Evolutionary conservation across 2,329 filamentous ascomycete species (phyloP), one percentile per base, ranked within the genome.

Genomic region (Xylariaceae sp.): DNA sequence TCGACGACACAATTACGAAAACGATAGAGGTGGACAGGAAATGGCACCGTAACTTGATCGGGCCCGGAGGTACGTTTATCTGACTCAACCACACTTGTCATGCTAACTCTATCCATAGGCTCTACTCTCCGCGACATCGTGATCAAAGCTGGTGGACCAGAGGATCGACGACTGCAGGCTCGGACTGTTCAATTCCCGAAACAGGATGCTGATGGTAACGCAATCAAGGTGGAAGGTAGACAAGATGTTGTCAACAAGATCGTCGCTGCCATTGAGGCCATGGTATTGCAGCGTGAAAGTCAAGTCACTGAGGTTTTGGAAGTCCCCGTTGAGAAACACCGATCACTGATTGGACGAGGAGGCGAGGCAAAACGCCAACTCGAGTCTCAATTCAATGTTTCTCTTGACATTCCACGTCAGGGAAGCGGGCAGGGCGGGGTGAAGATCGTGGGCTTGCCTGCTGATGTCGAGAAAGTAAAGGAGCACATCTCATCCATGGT

Each of bases 161-260:
- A 89, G 53, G 90, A 95, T 59, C 80, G 85, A 48, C 83, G 87
- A 31, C 84, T 87, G 48, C 79, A 93, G 54, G 87, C 89, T 38
- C 87, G 91, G 49, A 89, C 91, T 56, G 89, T 98, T 45, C 89
- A 91, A 63, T 97, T 98, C 73, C 93, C 93, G 43, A 89, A 90
- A 63, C 83, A 87, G 51, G 90, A 95, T 43, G 79, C 84, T 39
- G 83, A 86, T 45, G 89, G 87, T 34, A 88, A 85, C 59, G 78
- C 77, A 19, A 95, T 98, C 65, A 90, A 85, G 61, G 74, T 98
- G 4, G 90, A 96, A 66, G 93, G 93, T 22, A 84, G 85, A 36
- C 82, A 80, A 48, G 81, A 82, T 30, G 74, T 98, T 18, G 91
- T 97, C 2, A 85, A 95, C 55, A 94, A 88, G 68, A 94, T 98